Evolutionary conservation across 306 rosid species (phyloP), one percentile per base, ranked within the genome.

Genomic region (Vicia villosa): DNA sequence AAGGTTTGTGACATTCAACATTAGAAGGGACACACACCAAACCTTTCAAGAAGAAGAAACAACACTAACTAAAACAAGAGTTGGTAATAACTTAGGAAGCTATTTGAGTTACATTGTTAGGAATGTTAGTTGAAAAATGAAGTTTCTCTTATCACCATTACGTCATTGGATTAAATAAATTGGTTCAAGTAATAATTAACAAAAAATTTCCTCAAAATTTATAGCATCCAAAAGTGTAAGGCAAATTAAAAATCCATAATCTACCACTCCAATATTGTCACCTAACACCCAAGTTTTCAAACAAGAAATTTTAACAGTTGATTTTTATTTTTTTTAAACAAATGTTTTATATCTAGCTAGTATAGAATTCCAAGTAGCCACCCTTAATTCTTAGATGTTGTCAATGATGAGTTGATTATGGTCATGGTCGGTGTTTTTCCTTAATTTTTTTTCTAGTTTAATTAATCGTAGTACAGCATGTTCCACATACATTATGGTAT

Each of bases 111-210:
- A 26, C 28, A 30, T 5, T 8, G 58, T 65, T 55, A 54, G 50
- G 17, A 65, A 74, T 74, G 67, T 66, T 42, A 42, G 73, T 34
- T 74, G 73, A 30, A 57, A 73, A 62, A 66, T 5, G 51, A 34
- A 36, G 40, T 7, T 61, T 47, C 50, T 28, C 22, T 9, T 66
- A 16, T 24, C 21, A 32, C 26, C 15, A 13, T 70, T 41, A 55
- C 36, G 24, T 30, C 45, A 58, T 24, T 13, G 20, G 24, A 30
- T 20, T 49, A 43, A 59, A 72, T 45, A 16, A 36, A 49, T 62
- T 49, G 10, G 55, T 22, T 60, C 15, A 60, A 60, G 9, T 38
- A 38, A 62, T 62, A 17, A 62, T 61, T 37, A 20, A 34, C 34
- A 62, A 19, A 38, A 62, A 11, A 19, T 32, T 59, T 32, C n/a